Evolutionary conservation across 768 basidiomycete species (phyloP).

Genomic region (Phlebiopsis flavidoalba): DNA sequence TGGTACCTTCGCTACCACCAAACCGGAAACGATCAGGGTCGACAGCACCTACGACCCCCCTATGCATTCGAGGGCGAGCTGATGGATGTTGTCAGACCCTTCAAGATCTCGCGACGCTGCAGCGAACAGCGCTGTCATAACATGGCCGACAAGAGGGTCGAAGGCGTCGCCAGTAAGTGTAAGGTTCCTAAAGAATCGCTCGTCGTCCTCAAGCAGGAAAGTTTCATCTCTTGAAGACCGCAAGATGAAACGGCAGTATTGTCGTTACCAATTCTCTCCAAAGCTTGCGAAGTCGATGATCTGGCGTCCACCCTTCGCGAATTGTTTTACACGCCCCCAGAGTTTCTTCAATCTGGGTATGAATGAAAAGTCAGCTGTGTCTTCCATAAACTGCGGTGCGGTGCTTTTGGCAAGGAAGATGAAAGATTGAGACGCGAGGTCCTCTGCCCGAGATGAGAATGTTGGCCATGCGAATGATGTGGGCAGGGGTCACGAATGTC

Average conservation of each 20-base stretch:
- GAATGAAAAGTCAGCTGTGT: conserved; percentile 72
- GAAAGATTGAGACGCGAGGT: conserved; percentile 54
- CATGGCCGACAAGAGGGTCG: conserved; percentile 64
- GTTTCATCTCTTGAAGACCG: conserved; percentile 70
- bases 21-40: conserved; percentile 92
- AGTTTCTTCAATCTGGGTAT: conserved; percentile 60
- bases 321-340: conserved; percentile 34
- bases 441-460: conserved; percentile 48
- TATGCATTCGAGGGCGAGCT: conserved; percentile 83
- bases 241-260: conserved; percentile 74
- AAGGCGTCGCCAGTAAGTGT: conserved; percentile 82
- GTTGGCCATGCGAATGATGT: conserved; percentile 71
- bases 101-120: conserved; percentile 79
- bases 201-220: conserved; percentile 49
- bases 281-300: conserved; percentile 56
- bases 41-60: conserved; percentile 84
- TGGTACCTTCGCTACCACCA: conserved; percentile 47
- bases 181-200: conserved; percentile 51
- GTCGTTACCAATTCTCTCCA: conserved; percentile 73
- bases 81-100: conserved; percentile 57
- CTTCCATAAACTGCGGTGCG: conserved; percentile 53
- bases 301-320: conserved; percentile 49
- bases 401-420: conserved; percentile 59
- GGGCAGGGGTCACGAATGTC: conserved; percentile 70
- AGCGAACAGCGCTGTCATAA: conserved; percentile 61